Evolutionary conservation across 1,284 basidiomycete genomes (phyloP).

Genomic region (Coniophora puteana): DNA sequence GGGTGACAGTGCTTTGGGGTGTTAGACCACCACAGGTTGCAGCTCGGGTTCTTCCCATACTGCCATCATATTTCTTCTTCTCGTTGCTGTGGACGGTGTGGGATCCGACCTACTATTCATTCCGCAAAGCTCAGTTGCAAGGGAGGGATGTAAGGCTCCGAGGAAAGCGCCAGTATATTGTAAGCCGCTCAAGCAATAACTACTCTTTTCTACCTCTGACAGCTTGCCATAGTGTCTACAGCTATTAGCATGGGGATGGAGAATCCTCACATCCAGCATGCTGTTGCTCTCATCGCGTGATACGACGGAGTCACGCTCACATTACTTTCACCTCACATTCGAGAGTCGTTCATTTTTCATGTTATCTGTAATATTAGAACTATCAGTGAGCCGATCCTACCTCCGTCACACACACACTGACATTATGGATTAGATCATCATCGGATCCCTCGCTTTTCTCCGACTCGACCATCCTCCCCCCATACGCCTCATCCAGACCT

Average conservation of each 20-base stretch:
- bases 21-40: too few species aligned
- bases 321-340: slow-evolving; percentile 34
- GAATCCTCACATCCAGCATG: slow-evolving; percentile 49
- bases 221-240: slow-evolving; percentile 48
- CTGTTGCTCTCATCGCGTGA: slow-evolving; percentile 41
- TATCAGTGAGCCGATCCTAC: slow-evolving; percentile 38
- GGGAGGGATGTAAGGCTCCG: slow-evolving; percentile 63
- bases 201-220: not conserved
- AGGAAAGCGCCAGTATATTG: slow-evolving; percentile 61
- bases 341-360: slow-evolving; percentile 43
- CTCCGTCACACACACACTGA: slow-evolving; percentile 6
- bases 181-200: slow-evolving; percentile 30
- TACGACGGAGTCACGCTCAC: slow-evolving; percentile 34
- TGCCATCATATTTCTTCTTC: slow-evolving; percentile 39
- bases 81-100: slow-evolving; percentile 71
- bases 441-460: slow-evolving; percentile 47
- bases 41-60: slow-evolving; percentile 33
- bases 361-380: slow-evolving; percentile 42
- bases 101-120: slow-evolving; percentile 70
- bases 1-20: not conserved
- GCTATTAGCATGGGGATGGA: slow-evolving; percentile 49
- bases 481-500: slow-evolving; percentile 62
- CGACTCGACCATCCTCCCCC: slow-evolving; percentile 60
- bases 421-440: slow-evolving; percentile 38
- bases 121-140: slow-evolving; percentile 56